These are phyloP conservation scores for Fusarium secorum DNA, from an alignment of 2,329 filamentous ascomycete species.

Conservation along the genomic window DNA sequence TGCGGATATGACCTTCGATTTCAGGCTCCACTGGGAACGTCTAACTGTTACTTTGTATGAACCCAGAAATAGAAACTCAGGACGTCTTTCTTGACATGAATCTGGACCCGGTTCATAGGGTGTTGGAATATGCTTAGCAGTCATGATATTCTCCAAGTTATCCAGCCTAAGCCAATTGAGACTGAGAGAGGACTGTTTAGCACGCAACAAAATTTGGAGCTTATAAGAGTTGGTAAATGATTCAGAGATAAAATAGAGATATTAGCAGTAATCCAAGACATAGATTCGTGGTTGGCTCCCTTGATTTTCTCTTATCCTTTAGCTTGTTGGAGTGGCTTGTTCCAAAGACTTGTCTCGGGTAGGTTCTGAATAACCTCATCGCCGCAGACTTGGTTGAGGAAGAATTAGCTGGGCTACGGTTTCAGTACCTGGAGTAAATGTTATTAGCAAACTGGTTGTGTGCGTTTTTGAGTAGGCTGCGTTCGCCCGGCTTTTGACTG, in stretches of 20 bases:
- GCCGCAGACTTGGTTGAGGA: accelerated
- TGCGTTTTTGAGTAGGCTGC: not conserved
- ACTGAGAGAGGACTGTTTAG: not conserved
- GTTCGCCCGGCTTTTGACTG: not conserved
- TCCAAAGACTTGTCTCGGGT: not conserved
- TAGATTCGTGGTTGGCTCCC: accelerated
- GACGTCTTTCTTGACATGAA: not conserved
- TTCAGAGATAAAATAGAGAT: accelerated
- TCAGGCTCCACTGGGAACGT: not conserved
- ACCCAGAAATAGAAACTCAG: not conserved
- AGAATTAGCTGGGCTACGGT: accelerated
- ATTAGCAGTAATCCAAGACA: accelerated
- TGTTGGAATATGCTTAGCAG: not conserved
- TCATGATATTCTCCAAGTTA: no score
- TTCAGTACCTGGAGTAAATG: accelerated
- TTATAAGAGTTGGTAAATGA: accelerated
- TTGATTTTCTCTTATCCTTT: accelerated
- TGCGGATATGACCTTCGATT: not conserved
- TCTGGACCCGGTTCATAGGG: accelerated
- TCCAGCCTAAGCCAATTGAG: not conserved
- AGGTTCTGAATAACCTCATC: not conserved
- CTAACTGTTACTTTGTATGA: accelerated
- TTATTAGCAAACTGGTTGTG: accelerated
- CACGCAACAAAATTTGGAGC: accelerated
- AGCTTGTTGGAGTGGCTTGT: no score